A percentile compares a stretch with the other conserved stretches of the same genome.
These are phyloP conservation scores for Yueomyces sp. DNA, from an alignment of 1,139 yeast species.

Conservation along the genomic window DNA sequence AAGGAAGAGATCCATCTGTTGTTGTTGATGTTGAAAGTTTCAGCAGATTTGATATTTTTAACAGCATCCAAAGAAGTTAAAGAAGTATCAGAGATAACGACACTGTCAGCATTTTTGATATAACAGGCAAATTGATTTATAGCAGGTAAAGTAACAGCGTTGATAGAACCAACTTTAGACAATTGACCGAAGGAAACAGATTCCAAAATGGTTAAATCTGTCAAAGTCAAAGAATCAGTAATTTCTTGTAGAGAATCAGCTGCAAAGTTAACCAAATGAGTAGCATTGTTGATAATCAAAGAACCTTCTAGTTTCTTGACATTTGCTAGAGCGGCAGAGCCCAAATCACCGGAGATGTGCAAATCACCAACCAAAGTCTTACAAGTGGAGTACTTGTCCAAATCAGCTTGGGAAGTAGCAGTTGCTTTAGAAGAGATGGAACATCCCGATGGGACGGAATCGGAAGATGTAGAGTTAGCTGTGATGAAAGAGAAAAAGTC, in stretches of 20 bases:
- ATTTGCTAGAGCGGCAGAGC: slow-evolving; percentile 43
- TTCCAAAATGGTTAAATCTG: slow-evolving; percentile 53
- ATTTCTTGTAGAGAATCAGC: slow-evolving; percentile 74
- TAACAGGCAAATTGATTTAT: slow-evolving; percentile 57
- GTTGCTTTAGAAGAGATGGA: slow-evolving; percentile 42
- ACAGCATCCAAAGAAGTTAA: slow-evolving; percentile 72
- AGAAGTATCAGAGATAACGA: slow-evolving; percentile 78
- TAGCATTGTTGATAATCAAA: slow-evolving; percentile 52
- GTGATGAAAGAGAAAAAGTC: slow-evolving; percentile 5
- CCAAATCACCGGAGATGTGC: slow-evolving; percentile 49
- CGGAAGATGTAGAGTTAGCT: slow-evolving; percentile 21
- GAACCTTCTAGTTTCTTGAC: slow-evolving; percentile 68
- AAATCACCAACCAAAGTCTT: slow-evolving; percentile 71
- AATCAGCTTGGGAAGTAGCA: slow-evolving; percentile 66
- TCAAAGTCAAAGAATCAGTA: slow-evolving; percentile 53
- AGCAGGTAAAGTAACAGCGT: slow-evolving; percentile 77
- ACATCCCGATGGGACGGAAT: slow-evolving; percentile 26
- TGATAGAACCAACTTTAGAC: slow-evolving; percentile 67
- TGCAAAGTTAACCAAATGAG: slow-evolving; percentile 45
- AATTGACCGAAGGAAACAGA: slow-evolving; percentile 67
- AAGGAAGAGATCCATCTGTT: slow-evolving; percentile 56
- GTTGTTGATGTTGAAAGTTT: slow-evolving; percentile 80
- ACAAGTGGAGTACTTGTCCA: slow-evolving; percentile 66
- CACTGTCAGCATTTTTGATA: slow-evolving; percentile 59
- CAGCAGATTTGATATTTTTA: slow-evolving; percentile 51